Evolutionary conservation across 345 rosid species (phyloP), one percentile per base, ranked within the genome.

Genomic region (Eucalyptus polybractea): DNA sequence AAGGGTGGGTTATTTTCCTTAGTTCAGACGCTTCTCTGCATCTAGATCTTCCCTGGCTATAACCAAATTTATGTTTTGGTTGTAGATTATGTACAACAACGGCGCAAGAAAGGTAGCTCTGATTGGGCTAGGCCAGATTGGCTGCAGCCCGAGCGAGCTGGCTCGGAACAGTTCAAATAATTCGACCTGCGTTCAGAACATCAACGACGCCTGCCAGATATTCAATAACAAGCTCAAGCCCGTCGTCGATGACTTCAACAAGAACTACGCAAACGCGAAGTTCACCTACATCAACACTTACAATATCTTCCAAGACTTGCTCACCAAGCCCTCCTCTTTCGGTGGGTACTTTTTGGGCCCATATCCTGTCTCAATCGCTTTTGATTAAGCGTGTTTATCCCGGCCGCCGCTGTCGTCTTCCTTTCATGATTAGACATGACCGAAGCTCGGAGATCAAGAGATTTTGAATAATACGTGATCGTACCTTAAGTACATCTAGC

Each of bases 91-190:
- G 91, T 95, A 97, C 93, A 86, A 89, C 88, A 90, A 95, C 56
- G 99, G 99, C 65, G 99, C 98, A 27, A 95, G 99, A 90, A 97
- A 95, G 88, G 94, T 97, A 76, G 99, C 81, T 76, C 87, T 97
- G 92, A 92, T 94, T 40, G 99, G 99, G 45, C 89, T 97, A 19
- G 99, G 99, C 21, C 96, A 93, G 88, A 92, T 97, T 17, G 99
- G 99, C 3, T 97, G 99, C 95, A 96, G 95, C 93, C 99, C 99
- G 8, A 97, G 92, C 88, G 92, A 94, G 53, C 67, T 97, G 87
- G 96, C 98, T 87, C 95, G 92, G 62, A 94, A 92, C 51, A 95
- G 98, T 86, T 93, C 92, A 5, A 96, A 96, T 87, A 96, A 98
- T 5, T 92, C 85, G 87, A 96, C 99, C 47, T 95, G 99, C 65